phyloP scores from a whole-genome alignment of 371 early-diverging fungal species.

The Circinella minor region DNA sequence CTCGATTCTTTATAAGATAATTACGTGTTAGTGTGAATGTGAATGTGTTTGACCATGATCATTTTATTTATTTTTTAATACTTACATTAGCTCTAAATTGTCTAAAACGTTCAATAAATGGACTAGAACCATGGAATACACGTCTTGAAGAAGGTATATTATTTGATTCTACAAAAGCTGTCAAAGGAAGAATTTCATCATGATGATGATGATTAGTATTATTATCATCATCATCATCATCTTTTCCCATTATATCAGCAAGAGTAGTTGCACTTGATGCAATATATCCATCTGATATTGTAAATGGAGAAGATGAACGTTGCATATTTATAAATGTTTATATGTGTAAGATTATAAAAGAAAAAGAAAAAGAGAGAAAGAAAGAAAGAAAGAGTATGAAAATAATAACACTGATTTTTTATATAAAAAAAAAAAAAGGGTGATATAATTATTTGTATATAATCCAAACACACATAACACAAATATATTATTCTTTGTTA shows the following conservation, averaged over 20 bases:
- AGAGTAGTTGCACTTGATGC: conserved; percentile 2
- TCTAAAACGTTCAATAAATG: conserved; percentile 14
- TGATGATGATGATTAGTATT: background rate
- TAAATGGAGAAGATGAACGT: conserved; percentile 4
- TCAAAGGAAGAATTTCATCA: conserved; percentile 17
- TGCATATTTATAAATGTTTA: background rate
- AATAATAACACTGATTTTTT: too few species aligned
- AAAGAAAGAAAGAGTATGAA: background rate
- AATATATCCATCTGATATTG: background rate
- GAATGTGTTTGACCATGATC: background rate
- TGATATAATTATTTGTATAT: too few species aligned
- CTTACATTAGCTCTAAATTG: conserved; percentile 16
- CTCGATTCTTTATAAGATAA: conserved; percentile 38
- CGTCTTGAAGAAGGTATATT: background rate
- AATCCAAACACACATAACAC: too few species aligned
- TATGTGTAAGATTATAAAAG: background rate
- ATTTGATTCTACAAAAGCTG: conserved; percentile 3
- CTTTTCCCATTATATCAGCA: background rate
- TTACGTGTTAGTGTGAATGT: background rate
- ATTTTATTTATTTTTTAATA: background rate
- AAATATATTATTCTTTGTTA: background rate
- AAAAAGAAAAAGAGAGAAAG: conserved; percentile 1
- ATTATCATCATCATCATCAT: background rate
- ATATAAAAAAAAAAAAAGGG: too few species aligned
- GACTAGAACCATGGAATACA: conserved; percentile 9